Evolutionary conservation across 768 basidiomycete genomes (phyloP).

Genomic region (Psilocybe cyanescens): DNA sequence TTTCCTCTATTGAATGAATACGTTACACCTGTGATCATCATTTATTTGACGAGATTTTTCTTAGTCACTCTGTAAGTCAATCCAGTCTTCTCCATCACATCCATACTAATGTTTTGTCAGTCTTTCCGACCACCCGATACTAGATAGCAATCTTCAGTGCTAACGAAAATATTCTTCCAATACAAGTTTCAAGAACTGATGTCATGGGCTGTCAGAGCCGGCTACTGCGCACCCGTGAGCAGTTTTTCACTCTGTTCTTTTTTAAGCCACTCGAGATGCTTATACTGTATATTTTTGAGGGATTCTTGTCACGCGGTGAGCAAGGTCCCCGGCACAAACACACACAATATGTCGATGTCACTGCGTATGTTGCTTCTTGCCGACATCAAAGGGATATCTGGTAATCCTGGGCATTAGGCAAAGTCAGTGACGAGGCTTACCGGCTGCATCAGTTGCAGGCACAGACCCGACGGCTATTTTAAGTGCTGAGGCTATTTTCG

Average conservation of each 20-base stretch:
- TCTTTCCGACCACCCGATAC: too few relatives aligned
- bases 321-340: background rate
- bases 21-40: too few relatives aligned
- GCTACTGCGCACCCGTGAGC: background rate
- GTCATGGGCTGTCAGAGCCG: background rate
- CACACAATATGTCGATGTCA: background rate
- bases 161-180: too few relatives aligned
- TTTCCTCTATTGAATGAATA: too few relatives aligned
- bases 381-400: background rate
- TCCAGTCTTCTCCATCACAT: too few relatives aligned
- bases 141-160: too few relatives aligned
- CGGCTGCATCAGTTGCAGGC: too few relatives aligned
- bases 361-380: background rate
- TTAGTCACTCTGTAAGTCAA: too few relatives aligned
- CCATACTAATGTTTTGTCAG: too few relatives aligned
- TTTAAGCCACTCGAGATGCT: background rate
- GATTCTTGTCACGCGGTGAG: background rate
- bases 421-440: background rate
- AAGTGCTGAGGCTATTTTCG: too few relatives aligned
- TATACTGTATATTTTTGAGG: background rate
- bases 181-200: background rate
- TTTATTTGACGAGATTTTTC: too few relatives aligned
- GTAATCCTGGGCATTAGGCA: background rate
- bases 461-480: background rate
- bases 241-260: background rate